A percentile compares a stretch with the other conserved stretches of the same genome.
Conservation (phyloP, 78 protist genomes). For the Mantamonas sphyraenae region DNA sequence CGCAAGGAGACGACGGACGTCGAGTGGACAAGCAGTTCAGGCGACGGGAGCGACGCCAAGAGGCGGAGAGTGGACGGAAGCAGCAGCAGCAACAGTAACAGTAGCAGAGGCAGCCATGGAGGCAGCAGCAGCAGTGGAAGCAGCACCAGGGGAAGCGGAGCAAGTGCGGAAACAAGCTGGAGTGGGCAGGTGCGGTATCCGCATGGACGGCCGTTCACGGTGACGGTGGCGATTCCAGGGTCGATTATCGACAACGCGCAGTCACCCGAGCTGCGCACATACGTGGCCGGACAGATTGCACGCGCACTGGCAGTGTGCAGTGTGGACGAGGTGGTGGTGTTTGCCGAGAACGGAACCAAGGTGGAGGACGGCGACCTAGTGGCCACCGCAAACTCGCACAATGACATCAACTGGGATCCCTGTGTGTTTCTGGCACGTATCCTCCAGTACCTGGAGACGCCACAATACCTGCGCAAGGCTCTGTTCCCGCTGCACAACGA, state of each 20-base stretch:
- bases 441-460: slow-evolving; percentile 53
- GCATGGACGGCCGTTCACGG: too few relatives aligned
- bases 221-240: slow-evolving; percentile 53
- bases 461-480: slow-evolving; percentile 44
- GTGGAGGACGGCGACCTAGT: too few relatives aligned
- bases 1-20: too few relatives aligned
- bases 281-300: slow-evolving; percentile 50
- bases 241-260: slow-evolving; percentile 60
- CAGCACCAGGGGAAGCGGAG: too few relatives aligned
- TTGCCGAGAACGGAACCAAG: slow-evolving; percentile 8
- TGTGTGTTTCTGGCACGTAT: slow-evolving; percentile 30
- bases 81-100: too few relatives aligned
- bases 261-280: slow-evolving; percentile 38
- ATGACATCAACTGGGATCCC: neutral
- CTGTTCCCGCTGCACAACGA: slow-evolving; percentile 35
- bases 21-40: too few relatives aligned
- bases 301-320: slow-evolving; percentile 46
- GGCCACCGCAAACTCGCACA: neutral
- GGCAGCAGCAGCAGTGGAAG: too few relatives aligned
- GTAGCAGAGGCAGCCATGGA: too few relatives aligned
- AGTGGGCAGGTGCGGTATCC: too few relatives aligned
- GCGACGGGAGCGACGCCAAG: too few relatives aligned
- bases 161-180: too few relatives aligned
- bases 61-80: too few relatives aligned
- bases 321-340: slow-evolving; percentile 49